These are phyloP conservation scores for Limnanthes douglasii DNA, from an alignment of 345 rosid genomes.

Conservation along the genomic window DNA sequence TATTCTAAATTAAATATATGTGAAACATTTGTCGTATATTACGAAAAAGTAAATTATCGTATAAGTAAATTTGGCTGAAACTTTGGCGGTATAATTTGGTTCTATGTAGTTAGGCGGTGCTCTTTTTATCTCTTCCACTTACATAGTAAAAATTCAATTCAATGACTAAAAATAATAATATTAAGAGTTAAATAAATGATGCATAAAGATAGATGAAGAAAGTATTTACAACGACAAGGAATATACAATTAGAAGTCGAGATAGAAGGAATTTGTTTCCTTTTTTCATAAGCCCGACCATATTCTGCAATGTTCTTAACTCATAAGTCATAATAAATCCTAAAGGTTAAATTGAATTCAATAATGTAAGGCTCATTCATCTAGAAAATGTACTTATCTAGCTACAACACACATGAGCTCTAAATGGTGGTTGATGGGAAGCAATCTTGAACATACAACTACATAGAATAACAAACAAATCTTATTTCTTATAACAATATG, in stretches of 20 bases:
- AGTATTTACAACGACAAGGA: conserved; percentile 65
- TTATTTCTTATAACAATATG: conserved; percentile 10
- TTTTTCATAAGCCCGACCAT: conserved; percentile 81
- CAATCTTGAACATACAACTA: conserved; percentile 93
- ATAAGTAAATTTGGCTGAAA: too few relatives aligned
- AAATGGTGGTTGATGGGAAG: conserved; percentile 90
- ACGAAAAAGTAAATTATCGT: too few relatives aligned
- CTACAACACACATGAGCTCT: conserved; percentile 69
- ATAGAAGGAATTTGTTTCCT: conserved; percentile 69
- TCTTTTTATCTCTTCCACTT: too few relatives aligned
- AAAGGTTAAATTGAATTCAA: neutral
- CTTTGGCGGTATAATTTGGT: too few relatives aligned
- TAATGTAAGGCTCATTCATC: neutral
- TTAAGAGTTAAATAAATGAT: too few relatives aligned
- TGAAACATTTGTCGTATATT: too few relatives aligned
- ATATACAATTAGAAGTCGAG: conserved; percentile 87
- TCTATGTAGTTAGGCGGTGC: too few relatives aligned
- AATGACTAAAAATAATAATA: too few relatives aligned
- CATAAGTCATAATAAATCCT: conserved; percentile 1
- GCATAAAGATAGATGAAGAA: too few relatives aligned
- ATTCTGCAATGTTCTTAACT: conserved; percentile 43
- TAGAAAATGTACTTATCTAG: conserved; percentile 2
- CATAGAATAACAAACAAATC: conserved; percentile 34
- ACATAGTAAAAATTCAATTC: too few relatives aligned
- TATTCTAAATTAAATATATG: too few relatives aligned